Evolutionary conservation across 2,329 filamentous ascomycete genomes (phyloP), one percentile per base, ranked within the genome.

Genomic region (Lachnellula occidentalis): DNA sequence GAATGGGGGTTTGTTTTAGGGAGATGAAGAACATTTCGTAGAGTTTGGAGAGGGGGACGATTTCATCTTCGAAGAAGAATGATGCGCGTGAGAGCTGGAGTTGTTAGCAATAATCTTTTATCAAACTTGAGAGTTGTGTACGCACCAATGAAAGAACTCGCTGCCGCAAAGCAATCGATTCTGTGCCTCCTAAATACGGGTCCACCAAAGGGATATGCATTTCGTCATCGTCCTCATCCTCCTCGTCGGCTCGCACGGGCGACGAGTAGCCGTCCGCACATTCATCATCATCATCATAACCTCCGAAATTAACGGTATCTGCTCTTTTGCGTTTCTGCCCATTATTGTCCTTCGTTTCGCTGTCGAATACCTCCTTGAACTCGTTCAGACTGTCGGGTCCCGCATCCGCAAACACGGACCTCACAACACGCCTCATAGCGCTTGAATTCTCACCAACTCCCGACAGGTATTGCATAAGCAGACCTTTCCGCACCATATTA

Each of bases 331-430:
- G 72, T 61, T 82, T 81, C 56, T 73, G 78, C 17, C 69, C 69
- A 22, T 69, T 65, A 50, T 71, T 72, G 59, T 73, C 73, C 56
- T 72, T 77, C 2, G 79, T 80, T 70, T 92, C 88, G 50, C 81
- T 80, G 21, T 78, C 75, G 72, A 88, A 92, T 4, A 92, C 73
- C 64, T 89, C 83, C 2, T 74, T 75, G 63, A 83, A 90, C 7
- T 80, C 74, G 1, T 74, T 77, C 41, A 77, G 68, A 2, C 74
- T 74, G 15, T 80, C 70, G n/a, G 73, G 67, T 27, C 73, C 74
- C 2, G 85, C 87, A 61, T 87, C 83, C 0, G 86, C 83, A 51
- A 90, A 79, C 5, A 91, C 74, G 1, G 87, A 85, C 58, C 81
- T 80, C 56, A 88, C 73, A 11, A 90, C 78, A 34, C 79, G 76